Conservation (phyloP, 2,329 filamentous ascomycete genomes). For the Podosphaera xanthii region DNA sequence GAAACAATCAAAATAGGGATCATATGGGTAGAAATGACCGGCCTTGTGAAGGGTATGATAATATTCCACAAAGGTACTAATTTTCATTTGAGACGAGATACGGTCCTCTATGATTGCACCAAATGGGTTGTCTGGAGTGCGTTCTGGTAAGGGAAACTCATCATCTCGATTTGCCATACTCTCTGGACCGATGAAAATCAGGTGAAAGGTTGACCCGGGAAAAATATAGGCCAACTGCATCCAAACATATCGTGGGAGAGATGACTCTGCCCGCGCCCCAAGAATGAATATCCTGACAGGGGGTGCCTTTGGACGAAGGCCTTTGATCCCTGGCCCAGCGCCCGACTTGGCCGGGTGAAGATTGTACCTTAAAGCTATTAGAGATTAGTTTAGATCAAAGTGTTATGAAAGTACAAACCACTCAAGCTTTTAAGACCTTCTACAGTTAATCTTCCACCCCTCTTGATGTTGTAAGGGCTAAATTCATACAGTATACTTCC, state of each 20-base stretch:
- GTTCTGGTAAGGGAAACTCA: slow-evolving; percentile 74
- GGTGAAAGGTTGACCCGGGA: slow-evolving; percentile 69
- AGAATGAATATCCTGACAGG: slow-evolving; percentile 82
- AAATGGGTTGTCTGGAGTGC: slow-evolving; percentile 71
- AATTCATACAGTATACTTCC: slow-evolving; percentile 83
- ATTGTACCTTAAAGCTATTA: slow-evolving; percentile 65
- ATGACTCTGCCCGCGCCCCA: slow-evolving; percentile 91
- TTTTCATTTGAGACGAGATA: slow-evolving; percentile 74
- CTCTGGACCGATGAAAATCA: slow-evolving; percentile 90
- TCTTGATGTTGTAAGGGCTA: slow-evolving; percentile 69
- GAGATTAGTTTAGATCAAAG: slow-evolving; percentile 5
- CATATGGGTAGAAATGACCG: slow-evolving; percentile 76
- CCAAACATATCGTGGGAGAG: slow-evolving; percentile 82
- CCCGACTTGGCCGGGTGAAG: slow-evolving; percentile 71
- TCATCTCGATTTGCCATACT: slow-evolving; percentile 84
- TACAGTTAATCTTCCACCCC: slow-evolving; percentile 50
- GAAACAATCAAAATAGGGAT: slow-evolving; percentile 96
- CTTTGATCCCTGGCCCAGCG: slow-evolving; percentile 49
- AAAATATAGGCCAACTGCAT: slow-evolving; percentile 86
- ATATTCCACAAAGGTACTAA: slow-evolving; percentile 93
- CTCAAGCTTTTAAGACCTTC: slow-evolving; percentile 89
- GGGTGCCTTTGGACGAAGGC: slow-evolving; percentile 62
- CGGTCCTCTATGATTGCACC: slow-evolving; percentile 87
- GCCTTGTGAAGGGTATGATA: slow-evolving; percentile 91
- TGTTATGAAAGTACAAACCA: slow-evolving; percentile 30